Conservation (phyloP, 139 green algal genomes). For the Chlorella sp. region DNA sequence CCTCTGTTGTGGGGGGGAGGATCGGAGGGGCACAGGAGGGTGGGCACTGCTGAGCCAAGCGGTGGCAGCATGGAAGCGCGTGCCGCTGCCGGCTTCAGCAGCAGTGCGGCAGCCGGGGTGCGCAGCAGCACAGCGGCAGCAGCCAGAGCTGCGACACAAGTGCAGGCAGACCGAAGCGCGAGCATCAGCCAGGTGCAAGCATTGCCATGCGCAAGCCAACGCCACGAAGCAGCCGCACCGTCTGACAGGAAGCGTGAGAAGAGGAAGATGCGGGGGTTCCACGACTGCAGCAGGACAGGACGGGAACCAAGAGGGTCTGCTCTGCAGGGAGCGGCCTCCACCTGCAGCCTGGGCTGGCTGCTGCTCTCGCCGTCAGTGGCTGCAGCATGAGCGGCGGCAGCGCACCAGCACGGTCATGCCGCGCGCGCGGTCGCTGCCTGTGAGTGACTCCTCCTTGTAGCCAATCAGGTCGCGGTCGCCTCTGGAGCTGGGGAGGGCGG, state of each 20-base stretch:
- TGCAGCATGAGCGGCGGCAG: neutral
- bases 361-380: neutral
- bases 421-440: neutral
- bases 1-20: constrained; percentile 22
- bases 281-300: constrained; percentile 8
- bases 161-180: too few relatives aligned
- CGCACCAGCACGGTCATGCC: constrained; percentile 18
- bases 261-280: constrained; percentile 54
- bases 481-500: neutral
- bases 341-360: neutral
- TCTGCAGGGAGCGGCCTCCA: neutral
- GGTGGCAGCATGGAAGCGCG: neutral
- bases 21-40: too few relatives aligned
- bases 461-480: constrained; percentile 36
- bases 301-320: neutral
- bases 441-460: neutral
- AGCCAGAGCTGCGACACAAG: too few relatives aligned
- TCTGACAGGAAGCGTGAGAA: constrained; percentile 54
- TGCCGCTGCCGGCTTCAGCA: constrained; percentile 12
- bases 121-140: too few relatives aligned
- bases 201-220: too few relatives aligned
- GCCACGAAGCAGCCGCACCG: constrained; percentile 26
- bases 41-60: too few relatives aligned
- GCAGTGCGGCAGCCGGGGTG: too few relatives aligned
- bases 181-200: too few relatives aligned